phyloP scores from a whole-genome alignment of 768 basidiomycete species.

The Tylopilus balloui region DNA sequence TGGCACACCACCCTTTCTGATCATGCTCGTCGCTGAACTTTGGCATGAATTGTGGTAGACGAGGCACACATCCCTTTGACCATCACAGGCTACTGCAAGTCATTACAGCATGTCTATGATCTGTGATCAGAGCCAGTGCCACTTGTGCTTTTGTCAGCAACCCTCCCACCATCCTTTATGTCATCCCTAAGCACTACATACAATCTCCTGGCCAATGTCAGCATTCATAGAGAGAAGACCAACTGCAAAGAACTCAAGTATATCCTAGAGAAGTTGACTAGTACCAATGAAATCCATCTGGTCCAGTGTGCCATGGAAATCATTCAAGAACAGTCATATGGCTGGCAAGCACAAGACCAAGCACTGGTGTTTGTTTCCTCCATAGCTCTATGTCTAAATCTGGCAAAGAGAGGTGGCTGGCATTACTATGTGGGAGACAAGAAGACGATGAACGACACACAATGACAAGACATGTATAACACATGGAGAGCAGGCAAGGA shows the following conservation, averaged over 20 bases:
- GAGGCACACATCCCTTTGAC: slow-evolving; percentile 21
- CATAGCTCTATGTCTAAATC: not conserved
- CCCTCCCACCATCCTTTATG: slow-evolving; percentile 5
- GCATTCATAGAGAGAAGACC: not conserved
- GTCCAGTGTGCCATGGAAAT: not conserved
- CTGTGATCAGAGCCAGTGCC: slow-evolving; percentile 1
- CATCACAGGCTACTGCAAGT: slow-evolving; percentile 6
- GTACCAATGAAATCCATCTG: no score
- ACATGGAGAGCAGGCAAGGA: slow-evolving; percentile 11
- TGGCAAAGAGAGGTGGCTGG: not conserved
- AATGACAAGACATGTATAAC: not conserved
- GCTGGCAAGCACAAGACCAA: not conserved
- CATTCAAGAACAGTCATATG: fast-evolving
- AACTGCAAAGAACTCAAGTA: slow-evolving; percentile 11
- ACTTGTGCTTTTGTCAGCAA: slow-evolving; percentile 22
- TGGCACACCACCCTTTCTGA: slow-evolving; percentile 10
- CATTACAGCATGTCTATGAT: not conserved
- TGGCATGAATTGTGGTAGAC: slow-evolving; percentile 20
- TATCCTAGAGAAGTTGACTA: slow-evolving; percentile 1
- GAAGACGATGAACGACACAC: not conserved
- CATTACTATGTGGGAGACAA: slow-evolving; percentile 17
- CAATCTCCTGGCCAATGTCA: not conserved
- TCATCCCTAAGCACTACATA: not conserved
- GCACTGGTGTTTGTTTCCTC: slow-evolving; percentile 11
- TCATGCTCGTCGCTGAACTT: not conserved